Evolutionary conservation across 23 red algal genomes (phyloP), one percentile per base, ranked within the genome.

Genomic region (Agarophyton chilense): DNA sequence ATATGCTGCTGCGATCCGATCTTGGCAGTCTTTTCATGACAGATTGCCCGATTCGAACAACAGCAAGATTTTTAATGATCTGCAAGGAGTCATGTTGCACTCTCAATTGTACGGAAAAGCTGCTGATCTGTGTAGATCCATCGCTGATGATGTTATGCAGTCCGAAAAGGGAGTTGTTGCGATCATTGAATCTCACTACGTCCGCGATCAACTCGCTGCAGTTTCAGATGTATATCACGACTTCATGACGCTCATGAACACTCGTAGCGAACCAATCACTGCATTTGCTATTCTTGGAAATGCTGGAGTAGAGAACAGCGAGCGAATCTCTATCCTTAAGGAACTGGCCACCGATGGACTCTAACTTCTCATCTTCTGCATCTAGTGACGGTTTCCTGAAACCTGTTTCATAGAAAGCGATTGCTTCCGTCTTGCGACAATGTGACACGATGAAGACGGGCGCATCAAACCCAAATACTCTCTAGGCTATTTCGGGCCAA

Each of bases 251-350:
- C 1, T 86, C 6, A 22, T 66, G 2, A 72, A 32, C 52, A 86
- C 62, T 10, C 3, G 47, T 10, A 0, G 82, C 21, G 45, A 86
- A 42, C 36, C 44, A 62, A 24, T 86, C 21, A 40, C 47, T 52
- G 82, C 82, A n/a, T 66, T 73, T 14, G 51, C 68, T 29, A 21
- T 73, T 29, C 63, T 73, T 9, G 44, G 42, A 32, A 73, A 86
- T 56, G 0, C 66, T 8, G 44, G 1, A 14, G 63, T 73, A 35
- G 62, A 86, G 29, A 36, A 42, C 61, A 71, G 39, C 10, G 33
- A 73, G 63, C 10, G 63, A 50, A 47, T 73, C 19, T 65, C 81
- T 41, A 57, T 84, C 0, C 54, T 70, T n/a, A 0, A 57, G 0
- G 17, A 50, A 56, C 19, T 31, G 38, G 12, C 22, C 63, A 35